A percentile compares a stretch with the other conserved stretches of the same genome.
These are phyloP conservation scores for Microthlaspi erraticum DNA, from an alignment of 345 rosid species.

Conservation along the genomic window DNA sequence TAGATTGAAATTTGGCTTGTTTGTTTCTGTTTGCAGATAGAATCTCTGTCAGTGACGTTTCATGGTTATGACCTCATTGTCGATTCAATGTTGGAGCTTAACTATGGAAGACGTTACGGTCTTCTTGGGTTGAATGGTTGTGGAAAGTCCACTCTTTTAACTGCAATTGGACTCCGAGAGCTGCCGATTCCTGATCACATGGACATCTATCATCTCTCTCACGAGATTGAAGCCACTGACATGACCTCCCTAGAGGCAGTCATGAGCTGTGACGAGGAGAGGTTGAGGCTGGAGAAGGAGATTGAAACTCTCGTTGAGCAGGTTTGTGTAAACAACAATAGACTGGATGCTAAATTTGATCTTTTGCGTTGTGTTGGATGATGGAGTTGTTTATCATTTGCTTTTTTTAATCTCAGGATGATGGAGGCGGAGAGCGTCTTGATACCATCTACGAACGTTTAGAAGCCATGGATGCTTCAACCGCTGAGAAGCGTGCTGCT, in stretches of 20 bases:
- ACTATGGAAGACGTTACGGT: constrained; percentile 98
- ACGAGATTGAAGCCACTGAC: constrained; percentile 96
- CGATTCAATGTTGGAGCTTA: constrained; percentile 93
- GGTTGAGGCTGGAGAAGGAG: constrained; percentile 89
- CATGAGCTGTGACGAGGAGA: constrained; percentile 92
- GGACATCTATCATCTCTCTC: constrained; percentile 88
- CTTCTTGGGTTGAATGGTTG: constrained; percentile 97
- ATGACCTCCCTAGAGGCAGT: constrained; percentile 94
- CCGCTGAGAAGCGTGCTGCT: constrained; percentile 99
- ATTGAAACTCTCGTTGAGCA: constrained; percentile 73
- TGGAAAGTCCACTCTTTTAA: constrained; percentile 92
- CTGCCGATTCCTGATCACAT: constrained; percentile 95
- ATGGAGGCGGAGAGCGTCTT: constrained; percentile 96
- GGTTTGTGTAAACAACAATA: constrained; percentile 46
- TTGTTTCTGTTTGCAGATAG: constrained; percentile 67
- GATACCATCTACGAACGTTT: constrained; percentile 88
- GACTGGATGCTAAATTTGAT: background rate
- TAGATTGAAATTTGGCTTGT: background rate
- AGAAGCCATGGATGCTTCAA: constrained; percentile 90
- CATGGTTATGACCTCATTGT: constrained; percentile 97
- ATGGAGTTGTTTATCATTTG: background rate
- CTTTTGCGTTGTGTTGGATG: background rate
- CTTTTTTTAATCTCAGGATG: constrained; percentile 53
- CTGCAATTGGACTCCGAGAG: constrained; percentile 87
- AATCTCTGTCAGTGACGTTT: constrained; percentile 91